These are phyloP conservation scores for Phytophthora ramorum DNA, from an alignment of 352 stramenopile genomes.

Conservation along the genomic window DNA sequence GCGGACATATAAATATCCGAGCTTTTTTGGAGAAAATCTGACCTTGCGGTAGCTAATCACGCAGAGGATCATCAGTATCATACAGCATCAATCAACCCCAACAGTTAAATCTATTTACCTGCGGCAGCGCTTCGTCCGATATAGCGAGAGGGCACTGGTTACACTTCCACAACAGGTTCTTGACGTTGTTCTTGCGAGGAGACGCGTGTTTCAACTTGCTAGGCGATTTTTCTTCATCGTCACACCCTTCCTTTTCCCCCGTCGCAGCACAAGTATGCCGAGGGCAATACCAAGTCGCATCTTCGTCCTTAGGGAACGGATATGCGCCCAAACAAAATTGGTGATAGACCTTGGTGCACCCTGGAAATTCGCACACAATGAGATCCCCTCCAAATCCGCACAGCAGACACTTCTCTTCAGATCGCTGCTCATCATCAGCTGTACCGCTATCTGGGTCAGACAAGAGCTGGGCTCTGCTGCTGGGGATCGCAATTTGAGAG, in stretches of 20 bases:
- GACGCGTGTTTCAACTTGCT: slow-evolving; percentile 54
- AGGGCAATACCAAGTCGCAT: slow-evolving; percentile 84
- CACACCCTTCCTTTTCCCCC: slow-evolving; percentile 57
- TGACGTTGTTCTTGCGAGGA: slow-evolving; percentile 55
- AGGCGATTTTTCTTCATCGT: slow-evolving; percentile 44
- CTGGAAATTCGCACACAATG: slow-evolving; percentile 84
- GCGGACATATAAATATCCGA: slow-evolving; percentile 69
- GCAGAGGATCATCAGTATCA: slow-evolving; percentile 16
- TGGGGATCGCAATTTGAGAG: slow-evolving; percentile 49
- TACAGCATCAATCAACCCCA: not conserved
- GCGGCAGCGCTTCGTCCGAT: slow-evolving; percentile 59
- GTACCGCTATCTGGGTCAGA: slow-evolving; percentile 41
- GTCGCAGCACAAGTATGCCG: slow-evolving; percentile 79
- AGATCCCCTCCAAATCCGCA: slow-evolving; percentile 85
- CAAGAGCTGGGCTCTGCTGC: slow-evolving; percentile 38
- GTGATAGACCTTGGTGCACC: slow-evolving; percentile 89
- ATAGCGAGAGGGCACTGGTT: slow-evolving; percentile 75
- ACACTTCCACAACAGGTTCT: slow-evolving; percentile 86
- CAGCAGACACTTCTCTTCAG: slow-evolving; percentile 82
- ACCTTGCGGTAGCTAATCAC: slow-evolving; percentile 56
- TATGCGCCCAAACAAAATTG: slow-evolving; percentile 86
- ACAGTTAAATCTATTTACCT: slow-evolving; percentile 35
- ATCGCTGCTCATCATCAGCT: slow-evolving; percentile 53
- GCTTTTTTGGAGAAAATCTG: slow-evolving; percentile 76
- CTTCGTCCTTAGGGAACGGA: slow-evolving; percentile 81